A percentile compares a stretch with the other conserved stretches of the same genome.
phyloP scores from a whole-genome alignment of 2,329 filamentous ascomycete genomes.

The Fusarium sp. region DNA sequence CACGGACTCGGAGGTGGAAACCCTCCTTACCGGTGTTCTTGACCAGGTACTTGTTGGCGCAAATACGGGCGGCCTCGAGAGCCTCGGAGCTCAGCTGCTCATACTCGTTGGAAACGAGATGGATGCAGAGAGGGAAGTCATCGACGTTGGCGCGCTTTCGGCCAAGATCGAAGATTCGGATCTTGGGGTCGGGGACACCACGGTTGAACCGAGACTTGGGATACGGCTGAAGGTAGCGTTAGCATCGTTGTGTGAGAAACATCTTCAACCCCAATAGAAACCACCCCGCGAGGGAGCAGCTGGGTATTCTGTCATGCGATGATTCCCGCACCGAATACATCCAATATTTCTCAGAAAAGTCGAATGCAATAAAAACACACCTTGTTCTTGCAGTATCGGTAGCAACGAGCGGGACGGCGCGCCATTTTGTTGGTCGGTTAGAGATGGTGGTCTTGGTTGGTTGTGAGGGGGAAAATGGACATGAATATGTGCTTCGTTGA shows the following conservation, averaged over 20 bases:
- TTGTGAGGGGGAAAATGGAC: conserved; percentile 48
- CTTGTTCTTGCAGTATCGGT: conserved; percentile 99
- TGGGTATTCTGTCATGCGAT: conserved; percentile 29
- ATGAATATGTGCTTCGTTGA: too few relatives aligned
- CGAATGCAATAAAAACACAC: conserved; percentile 66
- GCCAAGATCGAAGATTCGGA: conserved; percentile 98
- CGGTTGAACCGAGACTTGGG: conserved; percentile 99
- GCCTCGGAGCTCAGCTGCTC: conserved; percentile 99
- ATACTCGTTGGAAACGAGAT: conserved; percentile 99
- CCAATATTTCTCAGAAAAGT: conserved; percentile 25
- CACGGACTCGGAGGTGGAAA: conserved; percentile 83
- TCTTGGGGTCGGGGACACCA: conserved; percentile 89
- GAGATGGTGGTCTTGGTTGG: conserved; percentile 53
- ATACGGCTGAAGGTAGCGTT: conserved; percentile 76
- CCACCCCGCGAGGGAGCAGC: conserved; percentile 7
- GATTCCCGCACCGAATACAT: conserved; percentile 18
- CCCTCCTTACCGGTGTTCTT: conserved; percentile 79
- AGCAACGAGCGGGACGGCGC: conserved; percentile 98
- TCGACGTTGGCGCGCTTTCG: conserved; percentile 99
- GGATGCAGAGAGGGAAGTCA: conserved; percentile 99
- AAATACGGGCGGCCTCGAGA: conserved; percentile 99
- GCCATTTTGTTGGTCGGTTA: conserved; percentile 84
- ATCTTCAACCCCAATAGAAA: conserved; percentile 13
- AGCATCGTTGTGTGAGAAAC: conserved; percentile 21
- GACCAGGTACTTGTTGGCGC: conserved; percentile 98